Percentiles rank a stretch among this genome's conserved stretches.
These are phyloP conservation scores for Cystobasidium ongulense DNA, from an alignment of 768 basidiomycete species.

Conservation along the genomic window DNA sequence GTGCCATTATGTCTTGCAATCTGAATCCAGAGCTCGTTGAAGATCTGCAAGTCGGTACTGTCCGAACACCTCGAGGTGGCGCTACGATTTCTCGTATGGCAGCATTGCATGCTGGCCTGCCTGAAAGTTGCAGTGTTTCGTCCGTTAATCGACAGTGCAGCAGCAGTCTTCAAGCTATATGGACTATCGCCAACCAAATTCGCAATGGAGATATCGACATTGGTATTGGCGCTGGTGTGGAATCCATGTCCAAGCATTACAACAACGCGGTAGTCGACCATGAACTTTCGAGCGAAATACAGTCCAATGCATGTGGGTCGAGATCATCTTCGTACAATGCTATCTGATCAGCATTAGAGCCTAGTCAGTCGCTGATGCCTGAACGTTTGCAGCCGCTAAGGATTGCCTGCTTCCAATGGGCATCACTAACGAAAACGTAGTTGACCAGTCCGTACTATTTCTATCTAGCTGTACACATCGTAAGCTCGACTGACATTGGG, in stretches of 20 bases:
- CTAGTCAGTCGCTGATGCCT: constrained; percentile 33
- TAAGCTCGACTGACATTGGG: too few species aligned
- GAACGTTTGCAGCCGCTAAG: constrained; percentile 45
- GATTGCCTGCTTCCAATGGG: constrained; percentile 50
- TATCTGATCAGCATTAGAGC: constrained; percentile 21
- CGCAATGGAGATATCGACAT: constrained; percentile 48
- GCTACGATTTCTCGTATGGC: constrained; percentile 12
- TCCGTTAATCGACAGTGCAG: constrained; percentile 50
- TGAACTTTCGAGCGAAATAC: neutral
- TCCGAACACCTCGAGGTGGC: constrained; percentile 15
- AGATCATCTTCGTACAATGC: constrained; percentile 36
- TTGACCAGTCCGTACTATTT: constrained; percentile 46
- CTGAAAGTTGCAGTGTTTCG: constrained; percentile 46
- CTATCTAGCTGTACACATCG: constrained; percentile 45
- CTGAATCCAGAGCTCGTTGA: neutral
- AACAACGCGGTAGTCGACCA: constrained; percentile 39
- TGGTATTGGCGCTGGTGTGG: constrained; percentile 48
- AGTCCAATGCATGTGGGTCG: constrained; percentile 5
- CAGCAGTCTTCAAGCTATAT: constrained; percentile 47
- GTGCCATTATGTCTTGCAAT: neutral
- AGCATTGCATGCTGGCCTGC: constrained; percentile 44
- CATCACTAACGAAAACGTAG: constrained; percentile 49
- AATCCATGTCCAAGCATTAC: constrained; percentile 49
- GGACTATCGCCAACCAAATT: constrained; percentile 45
- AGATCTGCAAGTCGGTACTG: constrained; percentile 24